Evolutionary conservation across 2,329 filamentous ascomycete species (phyloP), one percentile per base, ranked within the genome.

Genomic region (Ceratocystis papillata): DNA sequence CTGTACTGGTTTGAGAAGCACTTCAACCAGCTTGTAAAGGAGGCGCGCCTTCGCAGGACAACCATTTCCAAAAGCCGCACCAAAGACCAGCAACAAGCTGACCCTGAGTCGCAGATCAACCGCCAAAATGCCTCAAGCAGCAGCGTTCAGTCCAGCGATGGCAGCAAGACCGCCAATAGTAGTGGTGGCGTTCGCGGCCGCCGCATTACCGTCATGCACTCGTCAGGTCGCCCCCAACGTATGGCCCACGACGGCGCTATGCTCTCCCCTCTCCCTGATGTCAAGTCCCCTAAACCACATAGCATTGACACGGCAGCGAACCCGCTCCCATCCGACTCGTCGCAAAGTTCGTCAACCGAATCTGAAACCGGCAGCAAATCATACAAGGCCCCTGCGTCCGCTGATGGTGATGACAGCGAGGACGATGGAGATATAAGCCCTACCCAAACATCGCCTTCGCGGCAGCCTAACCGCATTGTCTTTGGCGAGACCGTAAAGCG

Each of bases 1-100:
- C 79, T 99, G 1, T 96, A 96, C 76, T 99, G 93, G 93, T 99
- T 99, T 73, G 92, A 99, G 76, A 96, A 95, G 75, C 85, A 92
- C 6, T 97, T 99, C 73, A 88, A 96, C 73, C 82, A 89, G 71
- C 83, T 96, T 69, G 91, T 88, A 15, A 81, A 81, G 44, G 89
- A 96, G 71, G 86, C 89, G 1, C 83, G 85, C 65, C 79, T 77
- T 55, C 79, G 86, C 64, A 84, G 92, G 65, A 80, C 81, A 65
- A 87, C 82, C 45, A 75, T 87, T n/a, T 78, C 88, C 72, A 76
- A 84, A 77, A 76, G 87, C 73, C 60, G 67, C 20, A 44, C 60
- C 30, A 68, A 68, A 55, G 67, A 68, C 37, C 50, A 45, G 59
- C 76, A 79, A 67, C 72, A 77, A 1, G 33, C 33, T 33, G 74